phyloP scores from a whole-genome alignment of 139 green algal species.

The Chlorella sp. region DNA sequence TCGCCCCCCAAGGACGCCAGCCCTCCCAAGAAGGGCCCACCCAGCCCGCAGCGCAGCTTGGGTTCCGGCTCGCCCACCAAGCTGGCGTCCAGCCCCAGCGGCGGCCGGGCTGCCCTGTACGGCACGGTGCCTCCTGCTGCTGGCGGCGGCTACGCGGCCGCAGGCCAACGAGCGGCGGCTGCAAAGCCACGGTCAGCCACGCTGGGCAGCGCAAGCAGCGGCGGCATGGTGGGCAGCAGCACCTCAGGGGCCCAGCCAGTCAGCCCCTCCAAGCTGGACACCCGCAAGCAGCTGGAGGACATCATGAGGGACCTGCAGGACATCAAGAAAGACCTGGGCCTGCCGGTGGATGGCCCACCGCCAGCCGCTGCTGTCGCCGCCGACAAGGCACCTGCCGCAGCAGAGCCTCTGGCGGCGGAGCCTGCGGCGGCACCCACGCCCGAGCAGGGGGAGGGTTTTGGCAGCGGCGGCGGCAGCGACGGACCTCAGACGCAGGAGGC shows the following conservation, averaged over 20 bases:
- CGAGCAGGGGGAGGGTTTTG: background rate
- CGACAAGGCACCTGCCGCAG: background rate
- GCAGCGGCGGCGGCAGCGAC: background rate
- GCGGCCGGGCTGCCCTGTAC: background rate
- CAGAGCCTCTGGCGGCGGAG: background rate
- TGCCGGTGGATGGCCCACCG: background rate
- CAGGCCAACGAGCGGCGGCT: too few species aligned
- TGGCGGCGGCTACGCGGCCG: background rate
- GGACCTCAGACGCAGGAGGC: background rate
- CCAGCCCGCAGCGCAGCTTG: slow-evolving; percentile 13
- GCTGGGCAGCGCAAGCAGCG: too few species aligned
- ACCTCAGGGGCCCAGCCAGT: too few species aligned
- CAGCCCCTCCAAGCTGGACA: slow-evolving; percentile 24
- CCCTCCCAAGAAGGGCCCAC: background rate
- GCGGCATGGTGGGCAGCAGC: background rate
- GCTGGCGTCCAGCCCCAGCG: background rate
- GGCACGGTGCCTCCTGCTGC: background rate
- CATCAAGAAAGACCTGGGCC: slow-evolving; percentile 39
- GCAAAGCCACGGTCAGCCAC: too few species aligned
- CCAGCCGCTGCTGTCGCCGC: background rate
- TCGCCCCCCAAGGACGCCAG: background rate
- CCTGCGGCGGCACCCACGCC: background rate
- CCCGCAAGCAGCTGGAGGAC: slow-evolving; percentile 38
- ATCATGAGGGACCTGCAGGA: slow-evolving; percentile 44
- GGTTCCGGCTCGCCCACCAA: background rate